These are phyloP conservation scores for Ascodesmis nigricans DNA, from an alignment of 495 filamentous ascomycete species.

Conservation along the genomic window DNA sequence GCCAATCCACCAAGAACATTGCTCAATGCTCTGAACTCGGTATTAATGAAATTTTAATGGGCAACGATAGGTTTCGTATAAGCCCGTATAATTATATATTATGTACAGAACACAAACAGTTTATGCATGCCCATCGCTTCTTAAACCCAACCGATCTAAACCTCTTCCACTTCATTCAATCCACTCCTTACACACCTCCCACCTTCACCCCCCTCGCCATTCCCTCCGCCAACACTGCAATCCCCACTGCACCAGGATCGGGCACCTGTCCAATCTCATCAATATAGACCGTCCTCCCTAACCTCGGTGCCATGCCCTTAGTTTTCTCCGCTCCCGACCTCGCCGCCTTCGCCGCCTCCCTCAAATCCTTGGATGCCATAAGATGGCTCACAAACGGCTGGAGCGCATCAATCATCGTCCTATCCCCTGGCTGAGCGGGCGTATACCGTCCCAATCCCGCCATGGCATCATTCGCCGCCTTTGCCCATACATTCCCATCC, in stretches of 20 bases:
- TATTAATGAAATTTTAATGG: conserved; percentile 54
- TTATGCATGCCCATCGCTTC: no score
- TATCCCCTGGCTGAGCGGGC: conserved; percentile 68
- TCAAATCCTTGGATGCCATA: conserved; percentile 33
- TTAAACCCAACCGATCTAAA: no score
- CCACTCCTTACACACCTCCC: no score
- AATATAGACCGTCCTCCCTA: conserved; percentile 81
- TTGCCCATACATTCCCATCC: conserved; percentile 42
- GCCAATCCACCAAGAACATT: conserved; percentile 63
- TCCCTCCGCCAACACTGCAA: conserved; percentile 61
- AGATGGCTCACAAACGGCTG: conserved; percentile 66
- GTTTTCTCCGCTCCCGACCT: conserved; percentile 57
- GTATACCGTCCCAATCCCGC: conserved; percentile 61
- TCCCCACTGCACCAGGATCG: conserved; percentile 74
- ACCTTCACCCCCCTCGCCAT: conserved; percentile 32
- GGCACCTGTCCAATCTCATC: conserved; percentile 68
- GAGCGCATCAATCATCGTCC: conserved; percentile 78
- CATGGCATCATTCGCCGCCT: conserved; percentile 48
- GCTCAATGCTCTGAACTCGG: conserved; percentile 69
- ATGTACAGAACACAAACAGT: no score
- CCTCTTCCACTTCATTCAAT: no score
- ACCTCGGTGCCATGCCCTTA: conserved; percentile 71
- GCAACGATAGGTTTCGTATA: no score
- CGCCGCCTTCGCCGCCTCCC: conserved; percentile 51
- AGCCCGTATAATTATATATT: no score